These are phyloP conservation scores for Fraxinus cuspidata DNA, from an alignment of 257 asterid genomes.

Conservation along the genomic window DNA sequence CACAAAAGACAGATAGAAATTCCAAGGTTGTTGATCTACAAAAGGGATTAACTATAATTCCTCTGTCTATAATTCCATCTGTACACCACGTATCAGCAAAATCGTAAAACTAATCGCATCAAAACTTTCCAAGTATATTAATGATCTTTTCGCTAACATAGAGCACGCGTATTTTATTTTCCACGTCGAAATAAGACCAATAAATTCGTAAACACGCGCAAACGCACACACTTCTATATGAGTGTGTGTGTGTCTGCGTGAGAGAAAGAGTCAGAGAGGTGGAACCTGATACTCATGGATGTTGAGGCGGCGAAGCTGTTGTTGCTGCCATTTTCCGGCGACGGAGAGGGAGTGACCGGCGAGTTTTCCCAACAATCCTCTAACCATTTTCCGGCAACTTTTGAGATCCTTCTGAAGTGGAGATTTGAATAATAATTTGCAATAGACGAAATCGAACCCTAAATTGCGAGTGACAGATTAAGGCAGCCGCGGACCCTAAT, in stretches of 20 bases:
- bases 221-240: neutral
- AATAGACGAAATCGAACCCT: slow-evolving; percentile 27
- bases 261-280: neutral
- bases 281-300: slow-evolving; percentile 92
- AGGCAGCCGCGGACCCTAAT: neutral
- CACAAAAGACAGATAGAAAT: neutral
- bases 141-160: neutral
- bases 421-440: neutral
- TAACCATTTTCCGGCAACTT: slow-evolving; percentile 48
- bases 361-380: slow-evolving; percentile 78
- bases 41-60: neutral
- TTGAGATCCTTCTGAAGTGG: slow-evolving; percentile 7
- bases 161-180: slow-evolving; percentile 23
- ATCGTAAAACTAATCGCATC: neutral
- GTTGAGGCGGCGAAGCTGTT: slow-evolving; percentile 98
- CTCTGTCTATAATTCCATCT: neutral
- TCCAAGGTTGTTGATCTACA: slow-evolving; percentile 14
- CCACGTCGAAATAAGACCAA: neutral
- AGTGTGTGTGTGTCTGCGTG: neutral
- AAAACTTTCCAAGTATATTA: neutral
- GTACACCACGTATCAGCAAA: slow-evolving; percentile 20
- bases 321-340: slow-evolving; percentile 99
- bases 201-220: neutral
- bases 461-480: neutral
- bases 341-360: slow-evolving; percentile 75